Evolutionary conservation across 2,329 filamentous ascomycete species (phyloP).

Genomic region (Tolypocladium tundrense): DNA sequence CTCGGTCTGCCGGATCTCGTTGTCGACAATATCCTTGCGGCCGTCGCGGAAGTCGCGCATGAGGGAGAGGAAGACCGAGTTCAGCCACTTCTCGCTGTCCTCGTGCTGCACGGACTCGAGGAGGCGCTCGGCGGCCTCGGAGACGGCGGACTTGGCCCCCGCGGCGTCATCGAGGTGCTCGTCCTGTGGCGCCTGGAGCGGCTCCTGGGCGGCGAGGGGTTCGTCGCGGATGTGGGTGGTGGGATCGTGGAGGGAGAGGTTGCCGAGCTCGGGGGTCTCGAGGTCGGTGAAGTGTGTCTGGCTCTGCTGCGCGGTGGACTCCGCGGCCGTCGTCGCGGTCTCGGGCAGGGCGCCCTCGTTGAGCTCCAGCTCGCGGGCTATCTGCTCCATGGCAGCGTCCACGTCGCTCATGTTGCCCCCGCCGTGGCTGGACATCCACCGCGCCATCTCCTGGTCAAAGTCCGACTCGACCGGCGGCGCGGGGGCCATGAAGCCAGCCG

Average conservation of each 20-base stretch:
- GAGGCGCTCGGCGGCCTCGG: constrained; percentile 31
- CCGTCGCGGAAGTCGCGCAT: constrained; percentile 36
- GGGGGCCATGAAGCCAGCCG: constrained; percentile 13
- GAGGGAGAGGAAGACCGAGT: constrained; percentile 31
- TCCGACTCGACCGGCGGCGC: constrained; percentile 18
- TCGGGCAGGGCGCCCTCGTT: constrained; percentile 19
- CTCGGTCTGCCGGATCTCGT: constrained; percentile 25
- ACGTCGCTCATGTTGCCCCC: constrained; percentile 25
- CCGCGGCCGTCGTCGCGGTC: neutral
- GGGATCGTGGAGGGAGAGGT: constrained; percentile 16
- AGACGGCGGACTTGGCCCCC: constrained; percentile 25
- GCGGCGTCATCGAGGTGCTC: constrained; percentile 7
- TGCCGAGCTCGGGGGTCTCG: constrained; percentile 20
- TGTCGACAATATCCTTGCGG: constrained; percentile 31
- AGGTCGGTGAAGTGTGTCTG: constrained; percentile 15
- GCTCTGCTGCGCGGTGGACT: neutral
- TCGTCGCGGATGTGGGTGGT: neutral
- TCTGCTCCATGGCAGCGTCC: constrained; percentile 31
- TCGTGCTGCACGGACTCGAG: constrained; percentile 33
- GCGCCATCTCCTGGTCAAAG: constrained; percentile 30
- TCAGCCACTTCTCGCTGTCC: constrained; percentile 34
- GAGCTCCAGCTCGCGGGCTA: constrained; percentile 29
- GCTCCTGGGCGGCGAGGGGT: constrained; percentile 5
- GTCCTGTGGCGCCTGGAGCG: neutral
- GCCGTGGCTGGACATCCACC: constrained; percentile 28